A percentile compares a stretch with the other conserved stretches of the same genome.
These are phyloP conservation scores for Pseudogymnoascus sp. DNA, from an alignment of 2,329 filamentous ascomycete species.

Conservation along the genomic window DNA sequence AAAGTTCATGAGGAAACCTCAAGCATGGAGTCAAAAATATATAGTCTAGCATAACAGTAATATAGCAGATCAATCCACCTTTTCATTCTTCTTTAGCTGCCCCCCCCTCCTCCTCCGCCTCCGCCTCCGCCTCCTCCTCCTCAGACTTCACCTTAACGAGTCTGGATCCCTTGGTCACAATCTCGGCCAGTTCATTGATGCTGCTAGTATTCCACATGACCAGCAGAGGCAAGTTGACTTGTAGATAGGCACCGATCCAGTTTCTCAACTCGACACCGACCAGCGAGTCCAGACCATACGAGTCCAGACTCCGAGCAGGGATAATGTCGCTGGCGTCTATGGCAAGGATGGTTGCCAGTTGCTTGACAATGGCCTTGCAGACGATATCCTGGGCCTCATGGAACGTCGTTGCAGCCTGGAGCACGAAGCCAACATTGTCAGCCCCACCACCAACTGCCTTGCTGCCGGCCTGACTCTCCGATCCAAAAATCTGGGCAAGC, in stretches of 20 bases:
- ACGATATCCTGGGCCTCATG: background rate
- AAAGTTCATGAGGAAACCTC: no score
- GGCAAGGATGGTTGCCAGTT: background rate
- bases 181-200: background rate
- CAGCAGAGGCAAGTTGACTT: background rate
- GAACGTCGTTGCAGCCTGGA: background rate
- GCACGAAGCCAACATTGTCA: background rate
- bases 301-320: background rate
- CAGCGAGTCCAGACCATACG: conserved; percentile 18
- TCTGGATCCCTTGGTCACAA: background rate
- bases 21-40: no score
- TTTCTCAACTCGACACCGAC: conserved; percentile 18
- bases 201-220: background rate
- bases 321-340: background rate
- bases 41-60: no score
- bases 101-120: no score
- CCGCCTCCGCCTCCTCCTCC: background rate
- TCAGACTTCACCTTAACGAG: background rate
- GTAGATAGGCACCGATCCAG: conserved; percentile 11
- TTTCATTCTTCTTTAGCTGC: no score
- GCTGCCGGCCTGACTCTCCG: background rate
- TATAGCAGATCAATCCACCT: no score
- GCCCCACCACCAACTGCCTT: background rate
- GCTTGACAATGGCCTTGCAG: background rate
- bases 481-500: conserved; percentile 9